phyloP scores from a whole-genome alignment of 352 stramenopile species.

The Phytopythium mirpurense region DNA sequence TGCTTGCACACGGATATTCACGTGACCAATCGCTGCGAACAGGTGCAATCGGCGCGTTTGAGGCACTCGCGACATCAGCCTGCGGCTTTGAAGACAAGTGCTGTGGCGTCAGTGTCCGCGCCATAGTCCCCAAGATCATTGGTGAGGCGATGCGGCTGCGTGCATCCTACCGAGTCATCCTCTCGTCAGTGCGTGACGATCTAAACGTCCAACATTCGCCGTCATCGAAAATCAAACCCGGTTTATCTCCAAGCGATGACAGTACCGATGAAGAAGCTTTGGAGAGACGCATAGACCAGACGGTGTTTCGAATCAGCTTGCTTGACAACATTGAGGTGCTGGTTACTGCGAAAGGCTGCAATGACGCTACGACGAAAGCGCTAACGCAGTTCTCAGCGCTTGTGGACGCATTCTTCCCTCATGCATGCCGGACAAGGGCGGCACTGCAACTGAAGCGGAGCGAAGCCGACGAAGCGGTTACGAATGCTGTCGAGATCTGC shows the following conservation, averaged over 20 bases:
- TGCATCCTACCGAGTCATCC: not conserved
- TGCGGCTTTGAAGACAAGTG: conserved; percentile 7
- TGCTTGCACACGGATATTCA: conserved; percentile 26
- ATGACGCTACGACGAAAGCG: not conserved
- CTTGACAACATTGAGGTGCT: conserved; percentile 7
- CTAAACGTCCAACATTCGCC: not conserved
- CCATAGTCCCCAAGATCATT: conserved; percentile 21
- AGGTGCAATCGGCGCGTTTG: conserved; percentile 18
- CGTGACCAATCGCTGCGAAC: conserved; percentile 8
- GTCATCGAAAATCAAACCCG: not conserved
- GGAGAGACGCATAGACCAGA: not conserved
- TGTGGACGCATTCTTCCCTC: conserved; percentile 18
- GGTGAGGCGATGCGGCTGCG: conserved; percentile 14
- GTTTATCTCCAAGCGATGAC: not conserved
- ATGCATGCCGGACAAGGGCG: conserved; percentile 10
- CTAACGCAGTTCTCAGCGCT: conserved; percentile 8
- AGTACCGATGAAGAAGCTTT: not conserved
- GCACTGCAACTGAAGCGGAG: conserved; percentile 18
- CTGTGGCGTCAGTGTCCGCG: conserved; percentile 12
- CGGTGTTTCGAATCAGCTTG: not conserved
- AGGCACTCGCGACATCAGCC: conserved; percentile 10
- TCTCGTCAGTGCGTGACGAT: not conserved
- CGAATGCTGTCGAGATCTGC: conserved; percentile 40
- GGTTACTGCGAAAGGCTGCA: not conserved
- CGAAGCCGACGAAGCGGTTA: conserved; percentile 30